Percentiles rank a stretch among this genome's conserved stretches.
Conservation (phyloP, 2,329 filamentous ascomycete genomes). For the Cordyceps cateniannulata region DNA sequence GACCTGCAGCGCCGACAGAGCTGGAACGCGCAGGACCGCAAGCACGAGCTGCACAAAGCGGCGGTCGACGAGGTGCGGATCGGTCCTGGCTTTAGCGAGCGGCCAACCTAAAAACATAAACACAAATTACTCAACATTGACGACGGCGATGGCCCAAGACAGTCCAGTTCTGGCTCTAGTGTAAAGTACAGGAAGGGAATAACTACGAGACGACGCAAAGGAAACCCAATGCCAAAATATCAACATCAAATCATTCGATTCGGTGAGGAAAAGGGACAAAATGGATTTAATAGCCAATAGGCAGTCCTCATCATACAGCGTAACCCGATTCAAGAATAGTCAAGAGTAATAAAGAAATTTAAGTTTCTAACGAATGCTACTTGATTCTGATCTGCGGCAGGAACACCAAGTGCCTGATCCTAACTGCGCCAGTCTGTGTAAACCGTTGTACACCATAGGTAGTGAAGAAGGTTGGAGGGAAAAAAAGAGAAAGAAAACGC, state of each 20-base stretch:
- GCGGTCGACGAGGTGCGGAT: constrained; percentile 29
- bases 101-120: constrained; percentile 9
- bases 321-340: no score
- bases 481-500: constrained; percentile 5
- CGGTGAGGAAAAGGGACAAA: no score
- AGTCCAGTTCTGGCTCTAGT: no score
- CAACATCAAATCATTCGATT: no score
- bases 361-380: not conserved
- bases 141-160: not conserved
- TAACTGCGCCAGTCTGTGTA: not conserved
- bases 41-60: constrained; percentile 44
- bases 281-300: not conserved
- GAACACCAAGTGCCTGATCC: not conserved
- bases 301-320: not conserved
- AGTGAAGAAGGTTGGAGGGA: not conserved
- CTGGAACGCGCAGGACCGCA: constrained; percentile 48
- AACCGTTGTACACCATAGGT: not conserved
- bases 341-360: not conserved
- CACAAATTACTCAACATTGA: not conserved
- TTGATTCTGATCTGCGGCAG: not conserved
- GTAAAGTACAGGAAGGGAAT: no score
- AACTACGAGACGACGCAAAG: not conserved
- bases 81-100: constrained; percentile 38
- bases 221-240: no score
- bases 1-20: constrained; percentile 40